Percentiles rank a stretch among this genome's conserved stretches.
Conservation (phyloP, 108 stramenopile genomes). For the Cyclotella atomus region DNA sequence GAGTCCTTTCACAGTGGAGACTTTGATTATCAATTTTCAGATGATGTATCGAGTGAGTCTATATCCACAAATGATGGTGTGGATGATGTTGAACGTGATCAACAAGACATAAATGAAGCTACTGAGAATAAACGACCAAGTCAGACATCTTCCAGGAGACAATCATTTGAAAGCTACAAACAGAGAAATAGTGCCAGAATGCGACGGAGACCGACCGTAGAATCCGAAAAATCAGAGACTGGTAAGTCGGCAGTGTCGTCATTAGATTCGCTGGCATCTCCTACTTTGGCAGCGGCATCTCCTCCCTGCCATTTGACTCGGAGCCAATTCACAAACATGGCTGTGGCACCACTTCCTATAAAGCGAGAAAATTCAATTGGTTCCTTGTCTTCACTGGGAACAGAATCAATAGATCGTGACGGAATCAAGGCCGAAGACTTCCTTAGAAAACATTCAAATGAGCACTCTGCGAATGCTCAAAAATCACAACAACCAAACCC, state of each 20-base stretch:
- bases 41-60: background rate
- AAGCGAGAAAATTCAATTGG: background rate
- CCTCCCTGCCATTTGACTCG: background rate
- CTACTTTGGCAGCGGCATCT: background rate
- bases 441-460: background rate
- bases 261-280: constrained; percentile 40
- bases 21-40: background rate
- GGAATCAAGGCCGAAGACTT: background rate
- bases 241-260: constrained; percentile 9
- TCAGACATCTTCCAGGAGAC: background rate
- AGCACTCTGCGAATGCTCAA: background rate
- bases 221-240: background rate
- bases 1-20: background rate
- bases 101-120: background rate
- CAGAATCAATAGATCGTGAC: background rate
- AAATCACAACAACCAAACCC: background rate
- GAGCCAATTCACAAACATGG: background rate
- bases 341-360: background rate
- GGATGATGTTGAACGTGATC: background rate
- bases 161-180: background rate
- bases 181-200: background rate
- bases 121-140: background rate
- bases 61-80: background rate
- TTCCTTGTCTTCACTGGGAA: background rate
- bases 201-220: background rate